phyloP scores from a whole-genome alignment of 768 basidiomycete species.

The Saitozyma sp. region DNA sequence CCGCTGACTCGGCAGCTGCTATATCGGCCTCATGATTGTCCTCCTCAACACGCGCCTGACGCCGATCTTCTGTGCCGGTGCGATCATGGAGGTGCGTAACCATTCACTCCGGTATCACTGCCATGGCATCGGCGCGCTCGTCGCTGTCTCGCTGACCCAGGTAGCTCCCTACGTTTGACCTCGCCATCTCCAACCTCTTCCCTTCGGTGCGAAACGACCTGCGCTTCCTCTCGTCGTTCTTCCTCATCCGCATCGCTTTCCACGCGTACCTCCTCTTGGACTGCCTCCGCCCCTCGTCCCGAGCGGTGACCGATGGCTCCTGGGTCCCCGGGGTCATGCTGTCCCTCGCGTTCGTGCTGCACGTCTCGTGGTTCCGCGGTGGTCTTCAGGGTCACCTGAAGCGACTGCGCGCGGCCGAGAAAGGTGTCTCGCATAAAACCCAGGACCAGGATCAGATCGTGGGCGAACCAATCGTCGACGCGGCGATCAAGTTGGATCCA shows the following conservation, averaged over 20 bases:
- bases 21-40: constrained; percentile 55
- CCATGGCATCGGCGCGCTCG: background rate
- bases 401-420: constrained; percentile 5
- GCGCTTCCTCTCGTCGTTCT: constrained; percentile 60
- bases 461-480: constrained; percentile 7
- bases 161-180: constrained; percentile 60
- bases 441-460: background rate
- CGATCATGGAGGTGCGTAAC: constrained; percentile 57
- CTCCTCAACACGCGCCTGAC: constrained; percentile 54
- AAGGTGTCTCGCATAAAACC: background rate
- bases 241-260: constrained; percentile 59
- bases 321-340: constrained; percentile 56
- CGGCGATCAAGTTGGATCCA: constrained; percentile 10
- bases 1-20: constrained; percentile 37
- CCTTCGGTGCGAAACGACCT: constrained; percentile 58
- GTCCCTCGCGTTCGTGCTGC: constrained; percentile 57
- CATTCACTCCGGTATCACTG: constrained; percentile 1
- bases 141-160: background rate
- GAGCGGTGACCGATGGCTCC: constrained; percentile 49
- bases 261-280: constrained; percentile 55
- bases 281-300: constrained; percentile 27
- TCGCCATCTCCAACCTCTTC: constrained; percentile 57
- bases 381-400: constrained; percentile 59
- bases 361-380: constrained; percentile 61
- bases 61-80: constrained; percentile 57